phyloP scores from a whole-genome alignment of 2,329 filamentous ascomycete genomes.

The Zymoseptoria passerinii region DNA sequence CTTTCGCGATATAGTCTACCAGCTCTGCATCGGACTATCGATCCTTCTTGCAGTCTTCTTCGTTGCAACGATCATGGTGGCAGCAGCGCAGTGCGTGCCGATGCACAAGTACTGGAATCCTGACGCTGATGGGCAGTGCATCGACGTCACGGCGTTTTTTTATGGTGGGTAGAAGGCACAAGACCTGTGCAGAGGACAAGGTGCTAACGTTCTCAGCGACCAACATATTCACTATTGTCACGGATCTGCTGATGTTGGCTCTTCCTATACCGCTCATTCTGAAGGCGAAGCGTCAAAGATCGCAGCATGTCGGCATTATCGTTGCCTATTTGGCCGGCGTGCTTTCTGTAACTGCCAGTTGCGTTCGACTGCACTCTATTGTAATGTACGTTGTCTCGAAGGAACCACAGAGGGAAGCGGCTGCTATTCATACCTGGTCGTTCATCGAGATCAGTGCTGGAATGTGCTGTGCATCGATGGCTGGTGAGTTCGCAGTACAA shows the following conservation, averaged over 20 bases:
- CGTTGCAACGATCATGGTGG: slow-evolving; percentile 28
- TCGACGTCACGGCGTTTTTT: slow-evolving; percentile 30
- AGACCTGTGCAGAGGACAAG: not conserved
- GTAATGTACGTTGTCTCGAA: slow-evolving; percentile 21
- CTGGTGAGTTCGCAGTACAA: slow-evolving; percentile 12
- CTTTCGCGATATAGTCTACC: slow-evolving; percentile 15
- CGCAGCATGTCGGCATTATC: slow-evolving; percentile 30
- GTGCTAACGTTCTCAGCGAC: slow-evolving; percentile 13
- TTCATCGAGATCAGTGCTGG: slow-evolving; percentile 28
- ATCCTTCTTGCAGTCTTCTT: slow-evolving; percentile 30
- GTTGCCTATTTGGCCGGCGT: slow-evolving; percentile 18
- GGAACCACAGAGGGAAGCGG: slow-evolving; percentile 23
- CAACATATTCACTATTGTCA: slow-evolving; percentile 31
- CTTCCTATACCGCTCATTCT: slow-evolving; percentile 34
- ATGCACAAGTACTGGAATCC: slow-evolving; percentile 29
- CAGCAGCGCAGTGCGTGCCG: slow-evolving; percentile 32
- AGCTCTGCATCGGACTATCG: slow-evolving; percentile 26
- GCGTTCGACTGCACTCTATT: slow-evolving; percentile 26
- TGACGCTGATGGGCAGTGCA: slow-evolving; percentile 25
- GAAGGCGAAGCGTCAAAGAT: slow-evolving; percentile 27
- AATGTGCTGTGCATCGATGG: slow-evolving; percentile 26
- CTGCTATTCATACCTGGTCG: slow-evolving; percentile 26
- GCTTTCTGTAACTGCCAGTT: slow-evolving; percentile 24
- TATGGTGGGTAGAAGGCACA: slow-evolving; percentile 14
- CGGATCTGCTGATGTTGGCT: slow-evolving; percentile 32